Base-by-base conservation (phyloP, 345 rosid species). In the Linum tenue region DNA sequence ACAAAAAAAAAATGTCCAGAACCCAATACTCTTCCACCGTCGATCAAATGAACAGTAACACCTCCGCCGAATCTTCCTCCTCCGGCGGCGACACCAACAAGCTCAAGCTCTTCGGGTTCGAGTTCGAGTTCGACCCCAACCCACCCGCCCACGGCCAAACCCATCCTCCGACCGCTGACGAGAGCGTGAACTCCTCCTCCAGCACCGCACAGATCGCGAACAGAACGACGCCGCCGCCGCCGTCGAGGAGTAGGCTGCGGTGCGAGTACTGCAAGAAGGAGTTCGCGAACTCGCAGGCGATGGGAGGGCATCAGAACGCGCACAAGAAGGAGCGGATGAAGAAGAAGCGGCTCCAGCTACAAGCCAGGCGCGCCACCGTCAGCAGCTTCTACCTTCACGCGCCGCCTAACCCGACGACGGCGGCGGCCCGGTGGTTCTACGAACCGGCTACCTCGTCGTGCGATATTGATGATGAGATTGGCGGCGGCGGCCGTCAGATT, bases 41-140 rank as follows among this genome's bases (percentile, higher is more conserved):
- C 5, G 82, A 81, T 77, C 66, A 7, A 86, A 80, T n/a, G n/a
- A n/a, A n/a, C n/a, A n/a, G n/a, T n/a, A n/a, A n/a, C n/a, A n/a
- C n/a, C n/a, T n/a, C n/a, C n/a, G n/a, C n/a, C n/a, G n/a, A n/a
- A n/a, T n/a, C 64, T 72, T 74, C 74, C 48, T 8, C 60, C 69
- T 85, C 85, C 56, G 77, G 84, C 5, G 82, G 69, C 8, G 78
- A 63, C 10, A 88, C 79, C 64, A 90, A 81, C 73, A 85, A 78
- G 66, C 74, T 94, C 59, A 87, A 72, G 41, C 70, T 94, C 15
- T 94, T 94, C 62, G 99, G 99, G 22, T 85, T 94, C 55, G 97
- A 90, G 67, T 84, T 94, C 40, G 99, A 97, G 37, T 84, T 94
- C 55, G 96, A 90, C 66, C 84, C 88, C 38, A 80, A 75, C 59